Evolutionary conservation across 129 eudicot species (phyloP), one percentile per base, ranked within the genome.

Genomic region (Saussurea involucrata): DNA sequence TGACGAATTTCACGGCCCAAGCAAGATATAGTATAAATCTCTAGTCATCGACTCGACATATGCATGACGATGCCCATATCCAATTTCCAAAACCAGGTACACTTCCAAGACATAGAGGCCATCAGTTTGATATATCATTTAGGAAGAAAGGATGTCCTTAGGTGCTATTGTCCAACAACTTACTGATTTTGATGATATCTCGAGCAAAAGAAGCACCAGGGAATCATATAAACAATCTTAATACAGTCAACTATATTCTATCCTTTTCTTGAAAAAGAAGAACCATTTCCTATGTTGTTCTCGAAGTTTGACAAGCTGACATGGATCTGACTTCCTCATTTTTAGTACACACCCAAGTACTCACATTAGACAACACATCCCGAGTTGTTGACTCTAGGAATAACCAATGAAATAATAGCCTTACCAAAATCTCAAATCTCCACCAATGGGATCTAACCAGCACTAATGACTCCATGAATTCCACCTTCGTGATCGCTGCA

Each of bases 181-280:
- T 75, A 42, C 42, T 33, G 40, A 75, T 37, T 18, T 24, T 64
- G 57, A 64, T 63, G 44, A 18, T 75, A 25, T 75, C 63, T 64
- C 63, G 67, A 21, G 40, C 70, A 74, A 24, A 17, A 63, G 69
- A 33, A 5, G 63, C 3, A 63, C 4, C 22, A 55, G 28, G 34
- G 22, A n/a, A 37, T 34, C 55, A 12, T 13, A 73, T 40, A 32
- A 20, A 18, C 60, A 61, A 61, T 60, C 69, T 32, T 32, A 32
- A 55, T 60, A 34, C 36, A 60, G 33, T 15, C 69, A 60, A 21
- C 32, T 28, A 60, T 58, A 31, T 31, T 32, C 29, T 49, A 72
- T 31, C 37, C 44, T 12, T 72, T 6, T 28, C 37, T 13, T 58
- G 21, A 15, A 21, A 57, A 40, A 20, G 27, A 60, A 57, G 40